Evolutionary conservation across 2,329 filamentous ascomycete species (phyloP).

Genomic region (Fusarium begoniae): DNA sequence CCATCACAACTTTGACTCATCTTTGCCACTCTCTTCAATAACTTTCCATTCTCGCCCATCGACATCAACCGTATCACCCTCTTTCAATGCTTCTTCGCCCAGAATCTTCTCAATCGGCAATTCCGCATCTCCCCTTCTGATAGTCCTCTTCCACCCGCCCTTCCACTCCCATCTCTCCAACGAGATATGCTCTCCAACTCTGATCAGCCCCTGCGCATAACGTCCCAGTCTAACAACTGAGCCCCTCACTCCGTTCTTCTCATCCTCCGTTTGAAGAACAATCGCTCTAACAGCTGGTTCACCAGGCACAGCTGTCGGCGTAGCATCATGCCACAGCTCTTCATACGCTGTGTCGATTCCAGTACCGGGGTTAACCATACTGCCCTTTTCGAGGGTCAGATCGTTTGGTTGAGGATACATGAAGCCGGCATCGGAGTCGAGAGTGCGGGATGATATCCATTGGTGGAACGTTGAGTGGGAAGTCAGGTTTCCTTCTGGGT

Average conservation of each 20-base stretch:
- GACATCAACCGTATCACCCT: conserved; percentile 33
- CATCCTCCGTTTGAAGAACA: conserved; percentile 22
- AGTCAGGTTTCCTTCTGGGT: conserved; percentile 40
- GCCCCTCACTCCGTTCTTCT: conserved; percentile 51
- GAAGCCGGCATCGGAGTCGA: conserved; percentile 63
- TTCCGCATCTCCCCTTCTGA: conserved; percentile 46
- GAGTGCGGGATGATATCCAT: conserved; percentile 66
- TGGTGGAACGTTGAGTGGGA: conserved; percentile 62
- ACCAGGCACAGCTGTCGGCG: conserved; percentile 39
- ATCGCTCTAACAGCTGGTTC: not conserved
- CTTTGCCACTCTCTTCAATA: conserved; percentile 40
- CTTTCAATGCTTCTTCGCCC: conserved; percentile 12
- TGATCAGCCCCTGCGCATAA: conserved; percentile 65
- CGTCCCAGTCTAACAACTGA: conserved; percentile 63
- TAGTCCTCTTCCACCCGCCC: conserved; percentile 48
- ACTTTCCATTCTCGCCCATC: conserved; percentile 47
- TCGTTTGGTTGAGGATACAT: conserved; percentile 58
- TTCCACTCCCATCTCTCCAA: conserved; percentile 66
- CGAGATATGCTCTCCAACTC: conserved; percentile 53
- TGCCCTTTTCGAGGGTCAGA: conserved; percentile 64
- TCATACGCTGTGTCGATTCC: conserved; percentile 66
- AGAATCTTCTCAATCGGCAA: conserved; percentile 48
- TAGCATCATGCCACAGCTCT: conserved; percentile 69
- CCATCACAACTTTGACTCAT: not conserved
- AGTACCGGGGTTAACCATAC: conserved; percentile 67